phyloP scores from a whole-genome alignment of 257 asterid species.

The Mitragyna speciosa region DNA sequence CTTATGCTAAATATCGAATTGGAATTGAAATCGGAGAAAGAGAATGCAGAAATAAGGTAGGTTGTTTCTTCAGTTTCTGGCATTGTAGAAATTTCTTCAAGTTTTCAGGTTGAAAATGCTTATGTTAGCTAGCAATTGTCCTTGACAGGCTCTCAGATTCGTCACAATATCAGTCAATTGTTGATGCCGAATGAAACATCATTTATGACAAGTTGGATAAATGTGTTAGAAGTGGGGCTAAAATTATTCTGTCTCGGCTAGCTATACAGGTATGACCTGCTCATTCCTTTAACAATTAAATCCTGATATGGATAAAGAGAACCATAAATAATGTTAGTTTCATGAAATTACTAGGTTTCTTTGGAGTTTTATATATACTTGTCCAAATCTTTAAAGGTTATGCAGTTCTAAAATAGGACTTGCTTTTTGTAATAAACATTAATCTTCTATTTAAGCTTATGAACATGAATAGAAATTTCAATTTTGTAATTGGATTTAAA shows the following conservation, averaged over 20 bases:
- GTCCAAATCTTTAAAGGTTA: background rate
- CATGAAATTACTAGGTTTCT: background rate
- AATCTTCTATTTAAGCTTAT: background rate
- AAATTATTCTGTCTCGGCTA: constrained; percentile 82
- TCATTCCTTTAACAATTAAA: background rate
- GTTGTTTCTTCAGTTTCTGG: constrained; percentile 11
- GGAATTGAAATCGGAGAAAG: constrained; percentile 97
- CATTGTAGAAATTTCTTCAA: background rate
- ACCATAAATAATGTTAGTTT: background rate
- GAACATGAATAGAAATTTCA: background rate
- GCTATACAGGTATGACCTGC: constrained; percentile 70
- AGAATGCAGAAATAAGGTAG: constrained; percentile 98
- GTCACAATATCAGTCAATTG: constrained; percentile 86
- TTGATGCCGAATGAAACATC: constrained; percentile 96
- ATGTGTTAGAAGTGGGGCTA: constrained; percentile 90
- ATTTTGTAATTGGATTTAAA: background rate
- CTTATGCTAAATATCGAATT: constrained; percentile 87
- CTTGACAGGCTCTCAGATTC: constrained; percentile 78
- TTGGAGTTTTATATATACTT: background rate
- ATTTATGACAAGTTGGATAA: constrained; percentile 88
- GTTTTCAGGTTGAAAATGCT: constrained; percentile 16
- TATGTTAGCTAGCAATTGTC: constrained; percentile 9
- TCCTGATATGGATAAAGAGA: background rate
- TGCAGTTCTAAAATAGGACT: background rate
- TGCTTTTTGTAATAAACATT: background rate